Percentiles rank a stretch among this genome's conserved stretches.
Evolutionary conservation across 257 asterid species (phyloP).

Genomic region (Solanum appendiculatum): DNA sequence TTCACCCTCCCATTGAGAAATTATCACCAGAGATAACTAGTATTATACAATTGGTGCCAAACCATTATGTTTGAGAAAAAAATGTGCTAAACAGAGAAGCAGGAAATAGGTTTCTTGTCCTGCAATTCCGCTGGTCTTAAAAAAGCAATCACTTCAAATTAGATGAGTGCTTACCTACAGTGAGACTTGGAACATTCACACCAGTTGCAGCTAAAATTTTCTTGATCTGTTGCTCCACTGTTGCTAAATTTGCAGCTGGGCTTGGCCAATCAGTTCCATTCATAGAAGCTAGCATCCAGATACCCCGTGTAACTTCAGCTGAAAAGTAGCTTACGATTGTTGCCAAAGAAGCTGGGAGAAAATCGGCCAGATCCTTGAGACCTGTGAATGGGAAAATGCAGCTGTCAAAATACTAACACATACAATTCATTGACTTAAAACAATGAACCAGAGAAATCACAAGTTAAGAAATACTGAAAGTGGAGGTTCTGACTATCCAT

Average conservation of each 20-base stretch:
- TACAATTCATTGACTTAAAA: background rate
- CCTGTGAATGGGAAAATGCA: constrained; percentile 39
- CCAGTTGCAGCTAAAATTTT: constrained; percentile 87
- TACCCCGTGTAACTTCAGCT: constrained; percentile 93
- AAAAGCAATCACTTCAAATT: background rate
- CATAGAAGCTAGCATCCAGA: constrained; percentile 96
- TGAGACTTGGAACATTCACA: constrained; percentile 74
- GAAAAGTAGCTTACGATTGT: constrained; percentile 82
- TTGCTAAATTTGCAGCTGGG: constrained; percentile 78
- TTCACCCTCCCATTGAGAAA: background rate
- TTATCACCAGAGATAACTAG: background rate
- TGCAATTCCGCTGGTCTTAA: background rate
- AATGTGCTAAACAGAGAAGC: background rate
- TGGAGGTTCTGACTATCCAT: background rate
- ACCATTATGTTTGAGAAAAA: background rate
- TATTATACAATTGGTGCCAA: background rate
- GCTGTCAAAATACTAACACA: constrained; percentile 1
- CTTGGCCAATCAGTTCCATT: constrained; percentile 99
- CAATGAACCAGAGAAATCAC: background rate
- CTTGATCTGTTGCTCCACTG: constrained; percentile 79
- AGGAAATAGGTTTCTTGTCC: background rate
- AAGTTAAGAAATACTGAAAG: background rate
- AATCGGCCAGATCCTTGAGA: constrained; percentile 97
- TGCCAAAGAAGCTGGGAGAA: constrained; percentile 96
- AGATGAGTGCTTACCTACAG: constrained; percentile 39